These are phyloP conservation scores for Lactifluus volemus DNA, from an alignment of 768 basidiomycete species.

Conservation along the genomic window DNA sequence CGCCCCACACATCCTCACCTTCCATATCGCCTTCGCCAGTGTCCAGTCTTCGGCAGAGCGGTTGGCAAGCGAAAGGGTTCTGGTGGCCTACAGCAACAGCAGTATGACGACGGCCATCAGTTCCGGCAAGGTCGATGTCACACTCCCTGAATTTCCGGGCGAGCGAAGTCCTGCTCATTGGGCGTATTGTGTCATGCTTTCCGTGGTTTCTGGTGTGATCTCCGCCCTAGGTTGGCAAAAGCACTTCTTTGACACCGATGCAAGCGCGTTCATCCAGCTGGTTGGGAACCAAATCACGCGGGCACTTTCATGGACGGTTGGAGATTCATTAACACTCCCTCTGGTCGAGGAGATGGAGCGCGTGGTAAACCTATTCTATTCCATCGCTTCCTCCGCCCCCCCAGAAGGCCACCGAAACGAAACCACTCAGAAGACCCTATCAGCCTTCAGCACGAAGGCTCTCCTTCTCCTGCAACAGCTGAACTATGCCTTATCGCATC, in stretches of 20 bases:
- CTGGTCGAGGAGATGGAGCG: constrained; percentile 79
- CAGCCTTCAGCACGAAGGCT: constrained; percentile 58
- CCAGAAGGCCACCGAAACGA: constrained; percentile 37
- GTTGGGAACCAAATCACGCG: constrained; percentile 73
- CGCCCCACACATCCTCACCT: constrained; percentile 68
- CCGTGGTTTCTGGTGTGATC: constrained; percentile 67
- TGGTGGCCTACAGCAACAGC: constrained; percentile 79
- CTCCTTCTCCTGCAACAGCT: constrained; percentile 75
- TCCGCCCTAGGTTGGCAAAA: constrained; percentile 52
- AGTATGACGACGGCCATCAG: constrained; percentile 69
- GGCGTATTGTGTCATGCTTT: constrained; percentile 78
- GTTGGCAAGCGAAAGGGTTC: constrained; percentile 73
- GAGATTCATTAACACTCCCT: constrained; percentile 65
- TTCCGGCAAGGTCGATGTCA: constrained; percentile 59
- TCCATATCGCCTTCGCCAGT: constrained; percentile 79
- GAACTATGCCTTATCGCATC: constrained; percentile 86
- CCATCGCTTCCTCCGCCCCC: constrained; percentile 53
- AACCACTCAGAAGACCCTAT: constrained; percentile 54
- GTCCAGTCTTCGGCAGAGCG: constrained; percentile 73
- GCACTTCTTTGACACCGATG: constrained; percentile 78
- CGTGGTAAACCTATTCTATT: constrained; percentile 67
- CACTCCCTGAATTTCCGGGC: constrained; percentile 59
- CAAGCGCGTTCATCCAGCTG: constrained; percentile 77
- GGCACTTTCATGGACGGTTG: constrained; percentile 75
- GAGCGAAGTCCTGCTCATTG: constrained; percentile 74